Evolutionary conservation across 2,329 filamentous ascomycete species (phyloP).

Genomic region (Didymosphaeria variabile): DNA sequence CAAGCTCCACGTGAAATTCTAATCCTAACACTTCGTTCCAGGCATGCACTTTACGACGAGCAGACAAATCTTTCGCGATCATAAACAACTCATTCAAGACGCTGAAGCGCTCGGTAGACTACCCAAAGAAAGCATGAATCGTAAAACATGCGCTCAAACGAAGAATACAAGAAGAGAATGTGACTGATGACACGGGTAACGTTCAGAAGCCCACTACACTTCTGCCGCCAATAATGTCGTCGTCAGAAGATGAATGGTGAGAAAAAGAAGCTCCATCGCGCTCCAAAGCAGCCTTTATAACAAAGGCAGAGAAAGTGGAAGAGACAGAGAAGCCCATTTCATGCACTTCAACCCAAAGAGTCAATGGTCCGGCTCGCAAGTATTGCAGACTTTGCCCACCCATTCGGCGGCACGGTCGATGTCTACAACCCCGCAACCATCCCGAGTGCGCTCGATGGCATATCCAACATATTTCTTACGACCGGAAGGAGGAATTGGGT

Average conservation of each 20-base stretch:
- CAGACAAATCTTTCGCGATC: too few species aligned
- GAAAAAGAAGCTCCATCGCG: background rate
- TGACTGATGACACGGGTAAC: background rate
- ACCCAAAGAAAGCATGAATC: background rate
- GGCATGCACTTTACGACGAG: too few species aligned
- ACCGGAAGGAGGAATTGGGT: constrained; percentile 38
- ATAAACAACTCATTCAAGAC: background rate
- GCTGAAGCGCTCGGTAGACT: background rate
- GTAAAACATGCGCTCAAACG: background rate
- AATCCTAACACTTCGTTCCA: too few species aligned
- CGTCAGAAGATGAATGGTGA: background rate
- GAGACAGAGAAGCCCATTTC: background rate
- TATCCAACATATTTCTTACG: constrained; percentile 19
- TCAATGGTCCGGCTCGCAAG: constrained; percentile 27
- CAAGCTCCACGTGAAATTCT: background rate
- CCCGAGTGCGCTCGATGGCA: constrained; percentile 7
- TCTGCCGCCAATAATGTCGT: background rate
- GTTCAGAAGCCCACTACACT: background rate
- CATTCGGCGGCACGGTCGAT: constrained; percentile 27
- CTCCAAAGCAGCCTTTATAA: background rate
- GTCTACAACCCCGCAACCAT: constrained; percentile 29
- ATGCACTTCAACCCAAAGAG: background rate
- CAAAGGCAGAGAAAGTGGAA: background rate
- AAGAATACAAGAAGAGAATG: background rate
- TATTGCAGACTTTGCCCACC: constrained; percentile 28